Evolutionary conservation across 345 rosid genomes (phyloP).

Genomic region (Eucalyptus virginea): DNA sequence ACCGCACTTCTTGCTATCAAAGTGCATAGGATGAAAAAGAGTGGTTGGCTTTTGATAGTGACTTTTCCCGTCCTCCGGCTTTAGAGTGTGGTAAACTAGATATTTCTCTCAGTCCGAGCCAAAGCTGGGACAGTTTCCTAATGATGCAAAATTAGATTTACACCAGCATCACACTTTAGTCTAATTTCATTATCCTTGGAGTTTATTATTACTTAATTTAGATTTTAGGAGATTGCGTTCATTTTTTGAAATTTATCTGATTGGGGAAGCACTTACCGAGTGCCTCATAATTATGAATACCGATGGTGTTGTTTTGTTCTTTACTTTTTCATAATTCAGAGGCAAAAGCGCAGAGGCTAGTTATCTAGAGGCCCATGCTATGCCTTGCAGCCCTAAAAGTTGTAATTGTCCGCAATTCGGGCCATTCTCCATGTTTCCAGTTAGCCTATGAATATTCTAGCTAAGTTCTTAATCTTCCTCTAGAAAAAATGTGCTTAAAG

Average conservation of each 20-base stretch:
- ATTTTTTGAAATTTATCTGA: neutral
- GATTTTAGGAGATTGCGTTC: neutral
- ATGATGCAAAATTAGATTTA: neutral
- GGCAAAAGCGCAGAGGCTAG: neutral
- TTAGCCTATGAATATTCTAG: neutral
- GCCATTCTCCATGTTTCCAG: neutral
- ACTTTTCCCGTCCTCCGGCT: neutral
- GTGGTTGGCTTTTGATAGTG: neutral
- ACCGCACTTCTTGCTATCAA: too few species aligned
- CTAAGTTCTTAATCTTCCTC: neutral
- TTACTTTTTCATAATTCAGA: neutral
- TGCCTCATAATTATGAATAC: neutral
- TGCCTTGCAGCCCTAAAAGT: too few species aligned
- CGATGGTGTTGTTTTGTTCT: neutral
- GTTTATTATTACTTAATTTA: neutral
- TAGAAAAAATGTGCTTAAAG: neutral
- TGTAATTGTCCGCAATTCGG: too few species aligned
- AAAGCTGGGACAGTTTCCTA: neutral
- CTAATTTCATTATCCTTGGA: neutral
- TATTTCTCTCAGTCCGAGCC: neutral
- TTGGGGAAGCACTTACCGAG: neutral
- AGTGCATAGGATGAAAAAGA: too few species aligned
- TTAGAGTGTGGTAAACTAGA: neutral
- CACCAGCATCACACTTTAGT: neutral
- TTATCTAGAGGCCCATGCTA: neutral